Base-by-base conservation (phyloP, 1,284 basidiomycete genomes). In the Uromyces viciae-fabae region DNA sequence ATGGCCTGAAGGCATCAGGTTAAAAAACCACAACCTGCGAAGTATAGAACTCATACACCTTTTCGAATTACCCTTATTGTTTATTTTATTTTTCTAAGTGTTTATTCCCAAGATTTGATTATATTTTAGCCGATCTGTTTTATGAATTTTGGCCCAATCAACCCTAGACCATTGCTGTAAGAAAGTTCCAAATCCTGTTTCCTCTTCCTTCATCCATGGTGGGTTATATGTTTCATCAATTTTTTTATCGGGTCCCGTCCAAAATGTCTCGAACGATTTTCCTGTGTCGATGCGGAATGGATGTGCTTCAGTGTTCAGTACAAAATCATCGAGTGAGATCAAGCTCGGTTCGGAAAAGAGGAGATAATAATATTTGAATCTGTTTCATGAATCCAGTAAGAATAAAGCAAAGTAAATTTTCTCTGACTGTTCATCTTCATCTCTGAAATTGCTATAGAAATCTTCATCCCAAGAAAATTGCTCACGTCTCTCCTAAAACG, bases 321-420 rank as follows among this genome's bases (percentile, higher is more conserved):
- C 89, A 83, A 88, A 89, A 83, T 89, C 88, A 84, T 90, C 89
- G 22, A 90, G 86, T n/a, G 87, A 88, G 42, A 90, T 83, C 28
- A 88, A 82, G 58, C 88, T 87, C 0, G 87, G 88, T 28, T 88
- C 88, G 22, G 88, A 87, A 82, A 89, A 89, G 7, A 86, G 84
- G 60, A 86, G 82, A 71, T 85, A 85, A 82, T 85, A 86, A 81
- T 83, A 56, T n/a, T 76, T 82, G 40, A 69, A 76, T 40, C 81
- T 72, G 52, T 31, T 64, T 33, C 11, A 33, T 42, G 36, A 42
- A 56, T 4, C 28, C 31, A 33, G 31, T 9, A n/a, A n/a, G n/a
- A n/a, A n/a, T n/a, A n/a, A n/a, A n/a, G 60, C 5, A 11, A 72
- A 33, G 28, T 36, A 5, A 60, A 56, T n/a, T n/a, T n/a, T n/a